Conservation (phyloP, 164 flowering plant genomes). For the Dillenia turbinata region DNA sequence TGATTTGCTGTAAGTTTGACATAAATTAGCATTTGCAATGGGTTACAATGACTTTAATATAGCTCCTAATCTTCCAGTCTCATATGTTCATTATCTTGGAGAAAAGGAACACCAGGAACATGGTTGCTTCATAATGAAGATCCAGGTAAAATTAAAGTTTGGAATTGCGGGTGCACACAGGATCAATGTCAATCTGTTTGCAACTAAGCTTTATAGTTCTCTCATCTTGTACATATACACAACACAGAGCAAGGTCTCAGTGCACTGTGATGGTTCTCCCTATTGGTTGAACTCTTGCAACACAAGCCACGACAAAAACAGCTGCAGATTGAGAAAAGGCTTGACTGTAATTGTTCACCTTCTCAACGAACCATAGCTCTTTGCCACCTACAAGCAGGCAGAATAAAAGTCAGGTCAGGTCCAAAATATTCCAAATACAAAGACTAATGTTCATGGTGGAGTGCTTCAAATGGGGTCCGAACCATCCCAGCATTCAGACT, state of each 20-base stretch:
- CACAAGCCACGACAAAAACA: neutral
- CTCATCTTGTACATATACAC: neutral
- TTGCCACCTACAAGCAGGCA: conserved; percentile 43
- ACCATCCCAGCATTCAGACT: no score
- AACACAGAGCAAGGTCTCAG: neutral
- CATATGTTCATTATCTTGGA: no score
- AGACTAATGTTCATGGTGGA: neutral
- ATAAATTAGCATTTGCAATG: no score
- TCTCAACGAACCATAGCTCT: conserved; percentile 82
- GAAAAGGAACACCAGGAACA: no score
- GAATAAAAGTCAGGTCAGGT: conserved; percentile 1
- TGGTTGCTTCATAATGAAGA: no score
- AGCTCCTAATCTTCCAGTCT: no score
- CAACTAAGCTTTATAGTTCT: neutral
- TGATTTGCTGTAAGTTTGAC: no score
- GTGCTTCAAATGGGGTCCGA: neutral
- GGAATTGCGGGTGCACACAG: no score
- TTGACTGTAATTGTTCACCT: conserved; percentile 21
- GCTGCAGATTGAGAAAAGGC: no score
- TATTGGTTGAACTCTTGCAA: neutral
- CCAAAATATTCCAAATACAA: neutral
- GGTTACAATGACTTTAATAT: no score
- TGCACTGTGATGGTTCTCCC: neutral
- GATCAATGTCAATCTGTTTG: conserved; percentile 6
- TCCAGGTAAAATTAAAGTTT: no score